These are phyloP conservation scores for Brasenia schreberi DNA, from an alignment of 164 flowering plant species.

Conservation along the genomic window DNA sequence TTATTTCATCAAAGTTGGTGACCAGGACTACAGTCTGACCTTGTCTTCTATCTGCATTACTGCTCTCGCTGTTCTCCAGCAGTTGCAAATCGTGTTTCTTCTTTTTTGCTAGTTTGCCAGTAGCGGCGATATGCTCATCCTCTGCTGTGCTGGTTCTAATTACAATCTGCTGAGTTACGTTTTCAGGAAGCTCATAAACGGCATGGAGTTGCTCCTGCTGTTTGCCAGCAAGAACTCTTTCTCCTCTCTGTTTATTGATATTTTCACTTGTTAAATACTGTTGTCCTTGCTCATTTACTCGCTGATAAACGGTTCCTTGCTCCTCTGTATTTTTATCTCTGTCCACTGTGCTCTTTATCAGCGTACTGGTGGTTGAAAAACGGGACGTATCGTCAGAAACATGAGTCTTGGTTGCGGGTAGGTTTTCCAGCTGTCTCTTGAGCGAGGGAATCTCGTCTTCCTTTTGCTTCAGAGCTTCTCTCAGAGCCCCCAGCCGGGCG, in stretches of 20 bases:
- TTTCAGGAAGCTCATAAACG: too few relatives aligned
- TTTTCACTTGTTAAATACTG: too few relatives aligned
- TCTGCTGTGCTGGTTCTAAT: too few relatives aligned
- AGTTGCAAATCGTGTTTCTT: too few relatives aligned
- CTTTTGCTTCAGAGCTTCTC: slow-evolving; percentile 1
- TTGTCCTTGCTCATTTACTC: too few relatives aligned
- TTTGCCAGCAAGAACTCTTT: too few relatives aligned
- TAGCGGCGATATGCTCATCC: too few relatives aligned
- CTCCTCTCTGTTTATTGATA: too few relatives aligned
- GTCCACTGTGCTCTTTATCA: background rate
- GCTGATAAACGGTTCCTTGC: background rate
- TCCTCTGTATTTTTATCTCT: background rate
- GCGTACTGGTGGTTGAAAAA: background rate
- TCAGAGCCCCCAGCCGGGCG: background rate
- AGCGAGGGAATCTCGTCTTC: background rate
- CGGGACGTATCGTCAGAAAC: background rate
- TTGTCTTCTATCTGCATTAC: background rate
- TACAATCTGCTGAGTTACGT: too few relatives aligned
- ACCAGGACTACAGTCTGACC: background rate
- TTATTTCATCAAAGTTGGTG: background rate
- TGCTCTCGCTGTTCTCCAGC: background rate
- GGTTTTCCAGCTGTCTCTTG: background rate
- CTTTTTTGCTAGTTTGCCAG: too few relatives aligned
- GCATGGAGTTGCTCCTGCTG: too few relatives aligned
- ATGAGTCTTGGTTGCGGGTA: background rate